Percentiles rank a stretch among this genome's conserved stretches.
Evolutionary conservation across 2,329 filamentous ascomycete species (phyloP).

Genomic region (Fusarium sp.): DNA sequence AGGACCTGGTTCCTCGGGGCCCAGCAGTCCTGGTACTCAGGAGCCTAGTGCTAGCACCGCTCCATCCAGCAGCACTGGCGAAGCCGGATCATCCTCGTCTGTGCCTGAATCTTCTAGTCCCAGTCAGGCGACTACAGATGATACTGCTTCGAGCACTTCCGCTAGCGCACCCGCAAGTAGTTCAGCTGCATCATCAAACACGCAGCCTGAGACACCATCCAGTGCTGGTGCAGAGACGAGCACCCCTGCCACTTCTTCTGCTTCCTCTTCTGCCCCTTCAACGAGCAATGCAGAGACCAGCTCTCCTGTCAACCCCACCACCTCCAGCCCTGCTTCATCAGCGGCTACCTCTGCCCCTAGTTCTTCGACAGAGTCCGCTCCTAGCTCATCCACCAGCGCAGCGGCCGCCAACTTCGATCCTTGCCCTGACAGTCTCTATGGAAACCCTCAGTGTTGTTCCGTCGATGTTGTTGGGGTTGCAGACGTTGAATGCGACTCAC

Average conservation of each 20-base stretch:
- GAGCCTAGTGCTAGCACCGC: not conserved
- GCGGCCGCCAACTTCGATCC: not conserved
- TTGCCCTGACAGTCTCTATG: not conserved
- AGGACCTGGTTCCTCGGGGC: not conserved
- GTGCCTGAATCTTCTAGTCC: fast-evolving
- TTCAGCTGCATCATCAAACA: not conserved
- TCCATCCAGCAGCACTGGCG: not conserved
- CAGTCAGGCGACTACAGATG: fast-evolving
- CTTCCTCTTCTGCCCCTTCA: not conserved
- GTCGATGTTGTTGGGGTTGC: not conserved
- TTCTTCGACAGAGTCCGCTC: not conserved
- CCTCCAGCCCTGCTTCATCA: not conserved
- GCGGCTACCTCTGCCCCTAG: not conserved
- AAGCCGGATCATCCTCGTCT: not conserved
- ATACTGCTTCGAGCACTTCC: not conserved
- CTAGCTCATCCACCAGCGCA: not conserved
- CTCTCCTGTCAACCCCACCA: not conserved
- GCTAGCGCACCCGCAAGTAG: not conserved
- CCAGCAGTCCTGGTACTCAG: not conserved
- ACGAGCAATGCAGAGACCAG: not conserved
- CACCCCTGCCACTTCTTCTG: not conserved
- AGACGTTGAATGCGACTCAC: not conserved
- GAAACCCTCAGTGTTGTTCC: not conserved
- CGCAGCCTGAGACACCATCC: not conserved
- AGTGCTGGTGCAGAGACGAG: not conserved